These are phyloP conservation scores for Solanum hybrid DNA, from an alignment of 305 asterid genomes.

Conservation along the genomic window DNA sequence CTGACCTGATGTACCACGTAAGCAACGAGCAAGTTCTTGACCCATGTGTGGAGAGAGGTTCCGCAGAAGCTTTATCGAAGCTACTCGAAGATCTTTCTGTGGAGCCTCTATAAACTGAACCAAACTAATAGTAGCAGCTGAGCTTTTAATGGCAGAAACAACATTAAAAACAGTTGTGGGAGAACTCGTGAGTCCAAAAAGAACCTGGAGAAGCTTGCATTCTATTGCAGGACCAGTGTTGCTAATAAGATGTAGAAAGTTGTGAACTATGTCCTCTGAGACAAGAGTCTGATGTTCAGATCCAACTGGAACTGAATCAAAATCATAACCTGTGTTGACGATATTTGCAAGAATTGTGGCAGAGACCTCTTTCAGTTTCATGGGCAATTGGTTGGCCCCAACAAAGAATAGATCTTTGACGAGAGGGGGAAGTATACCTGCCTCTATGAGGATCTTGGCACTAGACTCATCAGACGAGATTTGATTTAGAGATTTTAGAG, in stretches of 20 bases:
- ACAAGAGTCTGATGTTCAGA: slow-evolving; percentile 69
- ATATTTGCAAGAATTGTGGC: slow-evolving; percentile 86
- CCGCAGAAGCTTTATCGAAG: slow-evolving; percentile 73
- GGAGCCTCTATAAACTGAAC: slow-evolving; percentile 94
- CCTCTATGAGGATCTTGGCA: slow-evolving; percentile 70
- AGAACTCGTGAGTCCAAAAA: slow-evolving; percentile 75
- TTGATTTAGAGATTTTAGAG: slow-evolving; percentile 77
- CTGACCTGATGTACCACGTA: slow-evolving; percentile 72
- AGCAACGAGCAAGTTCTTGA: slow-evolving; percentile 60
- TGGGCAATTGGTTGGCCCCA: slow-evolving; percentile 60
- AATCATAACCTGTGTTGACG: slow-evolving; percentile 75
- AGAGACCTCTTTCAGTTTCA: slow-evolving; percentile 71
- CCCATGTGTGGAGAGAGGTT: slow-evolving; percentile 88
- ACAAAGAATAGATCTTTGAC: slow-evolving; percentile 79
- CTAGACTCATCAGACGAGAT: slow-evolving; percentile 80
- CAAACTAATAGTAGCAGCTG: slow-evolving; percentile 77
- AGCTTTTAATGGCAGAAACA: slow-evolving; percentile 72
- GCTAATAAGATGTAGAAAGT: slow-evolving; percentile 75
- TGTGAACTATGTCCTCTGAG: slow-evolving; percentile 71
- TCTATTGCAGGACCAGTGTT: slow-evolving; percentile 93
- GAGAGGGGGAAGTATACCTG: slow-evolving; percentile 89
- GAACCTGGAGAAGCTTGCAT: slow-evolving; percentile 88
- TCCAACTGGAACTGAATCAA: slow-evolving; percentile 65
- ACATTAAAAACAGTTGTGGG: slow-evolving; percentile 48
- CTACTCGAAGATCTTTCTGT: slow-evolving; percentile 67